Percentiles rank a stretch among this genome's conserved stretches.
phyloP scores from a whole-genome alignment of 441 rosid species.

The Euphorbia corollata region DNA sequence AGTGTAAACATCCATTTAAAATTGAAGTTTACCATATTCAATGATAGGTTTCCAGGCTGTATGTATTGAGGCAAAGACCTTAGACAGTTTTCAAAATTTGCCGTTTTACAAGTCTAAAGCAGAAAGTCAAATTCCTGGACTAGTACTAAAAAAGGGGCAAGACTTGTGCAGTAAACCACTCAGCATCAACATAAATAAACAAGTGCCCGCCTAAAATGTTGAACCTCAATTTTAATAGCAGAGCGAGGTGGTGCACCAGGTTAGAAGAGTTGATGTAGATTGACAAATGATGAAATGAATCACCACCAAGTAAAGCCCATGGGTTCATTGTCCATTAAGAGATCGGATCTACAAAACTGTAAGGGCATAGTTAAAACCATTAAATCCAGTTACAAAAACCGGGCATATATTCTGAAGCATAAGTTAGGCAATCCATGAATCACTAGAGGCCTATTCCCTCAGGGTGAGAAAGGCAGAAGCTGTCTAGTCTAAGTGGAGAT shows the following conservation, averaged over 20 bases:
- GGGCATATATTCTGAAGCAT: not conserved
- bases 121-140: not conserved
- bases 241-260: not conserved
- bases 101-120: not conserved
- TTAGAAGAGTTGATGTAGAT: not conserved
- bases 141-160: slow-evolving; percentile 4
- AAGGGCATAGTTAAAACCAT: not conserved
- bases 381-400: not conserved
- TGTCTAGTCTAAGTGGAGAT: too few species aligned
- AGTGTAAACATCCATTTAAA: not conserved
- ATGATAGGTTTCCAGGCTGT: not conserved
- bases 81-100: slow-evolving; percentile 10
- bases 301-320: slow-evolving; percentile 3
- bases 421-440: not conserved
- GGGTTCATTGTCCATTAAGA: not conserved
- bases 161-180: not conserved
- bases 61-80: not conserved
- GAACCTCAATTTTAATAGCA: not conserved
- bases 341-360: slow-evolving; percentile 1
- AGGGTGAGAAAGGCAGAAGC: not conserved
- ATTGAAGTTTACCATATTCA: not conserved
- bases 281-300: not conserved
- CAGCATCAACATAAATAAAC: not conserved
- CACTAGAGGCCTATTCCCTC: not conserved
- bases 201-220: not conserved